Evolutionary conservation across 2,329 filamentous ascomycete species (phyloP), one percentile per base, ranked within the genome.

Genomic region (Sarocladium kiliense): DNA sequence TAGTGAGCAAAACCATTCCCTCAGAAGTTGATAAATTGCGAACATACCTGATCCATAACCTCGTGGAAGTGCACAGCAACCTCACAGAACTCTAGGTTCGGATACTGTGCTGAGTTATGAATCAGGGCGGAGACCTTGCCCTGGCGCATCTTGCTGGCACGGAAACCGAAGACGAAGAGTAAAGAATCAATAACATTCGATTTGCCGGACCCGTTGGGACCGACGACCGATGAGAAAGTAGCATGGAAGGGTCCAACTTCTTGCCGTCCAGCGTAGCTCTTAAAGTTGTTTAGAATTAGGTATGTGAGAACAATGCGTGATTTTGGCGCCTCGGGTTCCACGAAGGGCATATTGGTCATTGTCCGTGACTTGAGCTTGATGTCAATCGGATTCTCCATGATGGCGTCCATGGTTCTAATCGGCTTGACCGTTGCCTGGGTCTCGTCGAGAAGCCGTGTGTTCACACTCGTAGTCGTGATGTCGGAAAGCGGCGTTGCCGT

Each of bases 181-280:
- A 99, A 77, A 2, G 94, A 97, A 72, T 99, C 94, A 67, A 99
- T 99, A 59, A 99, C 95, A 64, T 99, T 99, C 21, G 94, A 97
- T 70, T 99, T 99, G 57, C 94, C 94, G 10, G 94, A 99, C 58
- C 94, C 94, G 68, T 99, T 99, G 51, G 95, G 94, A 1, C 94
- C 95, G 10, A 99, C 94, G 2, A 99, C 94, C 0, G 94, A 97
- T 1, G 94, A 97, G 73, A 99, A 99, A 0, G 94, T 99, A 1
- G 90, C 82, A 69, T 99, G 94, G 69, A 99, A 99, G 0, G 94
- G 94, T 0, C 94, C 94, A 57, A 99, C 94, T 72, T 96, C 88
- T 70, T 99, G 94, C 58, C 89, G 80, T 3, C 94, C 94, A 16
- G 94, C 94, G 69, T 99, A 99, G 75, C 93, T 97, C 76, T 99